phyloP scores from a whole-genome alignment of 129 eudicot genomes.

The Heracleum sosnowskyi region DNA sequence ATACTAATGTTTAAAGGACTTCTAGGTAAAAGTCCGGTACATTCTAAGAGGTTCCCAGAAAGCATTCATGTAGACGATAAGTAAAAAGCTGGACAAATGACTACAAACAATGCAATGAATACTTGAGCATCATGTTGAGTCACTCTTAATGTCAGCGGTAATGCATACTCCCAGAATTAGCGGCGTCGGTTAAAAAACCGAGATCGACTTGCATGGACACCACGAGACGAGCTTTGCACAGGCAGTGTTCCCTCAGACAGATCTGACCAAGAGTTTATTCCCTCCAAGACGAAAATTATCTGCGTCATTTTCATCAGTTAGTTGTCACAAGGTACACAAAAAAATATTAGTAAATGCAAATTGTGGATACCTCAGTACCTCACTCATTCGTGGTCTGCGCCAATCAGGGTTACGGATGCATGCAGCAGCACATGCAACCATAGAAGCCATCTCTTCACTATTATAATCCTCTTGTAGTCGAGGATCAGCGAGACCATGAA shows the following conservation, averaged over 20 bases:
- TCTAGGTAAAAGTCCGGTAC: neutral
- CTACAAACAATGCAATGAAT: neutral
- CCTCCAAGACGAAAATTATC: neutral
- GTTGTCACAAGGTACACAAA: neutral
- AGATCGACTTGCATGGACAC: neutral
- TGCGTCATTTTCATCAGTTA: neutral
- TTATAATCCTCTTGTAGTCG: conserved; percentile 46
- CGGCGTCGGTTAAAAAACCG: neutral
- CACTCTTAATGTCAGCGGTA: neutral
- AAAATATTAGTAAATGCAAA: neutral
- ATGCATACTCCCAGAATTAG: neutral
- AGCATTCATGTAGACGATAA: neutral
- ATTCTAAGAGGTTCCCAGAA: neutral
- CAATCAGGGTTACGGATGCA: conserved; percentile 70
- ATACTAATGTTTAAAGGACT: neutral
- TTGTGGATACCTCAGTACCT: conserved; percentile 62
- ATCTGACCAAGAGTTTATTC: neutral
- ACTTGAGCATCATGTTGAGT: neutral
- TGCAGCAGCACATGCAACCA: conserved; percentile 79
- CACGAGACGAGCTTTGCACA: neutral
- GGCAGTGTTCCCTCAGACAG: neutral
- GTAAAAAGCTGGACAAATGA: neutral
- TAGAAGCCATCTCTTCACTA: conserved; percentile 56
- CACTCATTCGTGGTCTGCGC: conserved; percentile 68
- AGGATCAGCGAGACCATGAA: conserved; percentile 48